phyloP scores from a whole-genome alignment of 1,139 yeast genomes.

The Blastobotrys ciferrii region DNA sequence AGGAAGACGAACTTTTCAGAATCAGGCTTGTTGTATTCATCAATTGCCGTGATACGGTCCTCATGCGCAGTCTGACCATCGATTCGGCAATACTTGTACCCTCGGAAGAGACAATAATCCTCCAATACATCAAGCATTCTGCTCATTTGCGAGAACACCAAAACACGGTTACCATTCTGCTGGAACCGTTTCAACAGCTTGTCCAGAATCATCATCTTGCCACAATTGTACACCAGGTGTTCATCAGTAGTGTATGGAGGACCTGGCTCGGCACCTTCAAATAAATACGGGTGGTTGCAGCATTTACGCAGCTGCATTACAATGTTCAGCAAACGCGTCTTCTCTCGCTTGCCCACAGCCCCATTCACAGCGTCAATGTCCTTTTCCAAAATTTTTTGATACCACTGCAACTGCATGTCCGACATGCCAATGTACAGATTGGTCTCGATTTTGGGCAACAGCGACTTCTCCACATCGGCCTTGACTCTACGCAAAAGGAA shows the following conservation, averaged over 20 bases:
- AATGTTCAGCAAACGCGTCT: conserved; percentile 83
- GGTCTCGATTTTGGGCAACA: conserved; percentile 85
- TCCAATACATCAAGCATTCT: conserved; percentile 87
- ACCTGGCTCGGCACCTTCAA: conserved; percentile 99
- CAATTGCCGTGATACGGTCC: conserved; percentile 88
- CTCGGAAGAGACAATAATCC: conserved; percentile 85
- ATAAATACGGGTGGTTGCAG: conserved; percentile 94
- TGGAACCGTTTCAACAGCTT: conserved; percentile 71
- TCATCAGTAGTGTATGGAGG: conserved; percentile 98
- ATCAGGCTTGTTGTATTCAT: conserved; percentile 81
- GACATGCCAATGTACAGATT: conserved; percentile 93
- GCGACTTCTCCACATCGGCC: conserved; percentile 86
- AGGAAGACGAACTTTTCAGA: conserved; percentile 82
- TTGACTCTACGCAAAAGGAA: conserved; percentile 87
- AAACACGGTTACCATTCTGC: conserved; percentile 80
- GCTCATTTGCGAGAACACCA: conserved; percentile 94
- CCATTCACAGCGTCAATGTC: conserved; percentile 97
- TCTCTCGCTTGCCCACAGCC: conserved; percentile 81
- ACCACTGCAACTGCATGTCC: conserved; percentile 91
- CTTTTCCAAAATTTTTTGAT: conserved; percentile 79
- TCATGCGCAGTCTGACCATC: conserved; percentile 96
- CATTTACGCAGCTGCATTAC: conserved; percentile 97
- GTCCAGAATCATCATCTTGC: conserved; percentile 87
- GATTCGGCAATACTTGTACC: conserved; percentile 82
- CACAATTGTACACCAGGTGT: conserved; percentile 82